phyloP scores from a whole-genome alignment of 2,329 filamentous ascomycete species.

The Alternaria burnsii region DNA sequence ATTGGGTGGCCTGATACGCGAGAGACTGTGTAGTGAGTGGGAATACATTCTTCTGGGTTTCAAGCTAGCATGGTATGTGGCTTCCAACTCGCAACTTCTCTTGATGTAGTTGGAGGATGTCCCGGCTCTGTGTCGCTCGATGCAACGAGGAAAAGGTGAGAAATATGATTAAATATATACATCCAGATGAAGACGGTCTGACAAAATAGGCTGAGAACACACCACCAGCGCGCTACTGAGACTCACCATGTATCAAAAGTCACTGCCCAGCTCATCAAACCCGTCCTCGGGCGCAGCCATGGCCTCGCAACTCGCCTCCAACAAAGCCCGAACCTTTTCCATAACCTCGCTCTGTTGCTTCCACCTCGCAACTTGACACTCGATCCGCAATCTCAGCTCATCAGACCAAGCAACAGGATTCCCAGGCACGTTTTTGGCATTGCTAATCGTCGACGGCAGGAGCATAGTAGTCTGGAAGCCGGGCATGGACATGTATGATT shows the following conservation, averaged over 20 bases:
- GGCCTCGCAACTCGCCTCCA: conserved; percentile 30
- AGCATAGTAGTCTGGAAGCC: conserved; percentile 9
- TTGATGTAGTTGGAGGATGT: not conserved
- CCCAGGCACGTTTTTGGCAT: conserved; percentile 6
- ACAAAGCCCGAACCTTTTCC: conserved; percentile 26
- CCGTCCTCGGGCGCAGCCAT: conserved; percentile 36
- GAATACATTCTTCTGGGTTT: not conserved
- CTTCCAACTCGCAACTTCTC: not conserved
- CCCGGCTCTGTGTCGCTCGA: not conserved
- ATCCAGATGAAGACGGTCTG: not conserved
- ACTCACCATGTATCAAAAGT: conserved; percentile 13
- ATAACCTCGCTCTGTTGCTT: conserved; percentile 26
- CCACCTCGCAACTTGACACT: conserved; percentile 34
- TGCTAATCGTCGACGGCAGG: conserved; percentile 1
- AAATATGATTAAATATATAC: not conserved
- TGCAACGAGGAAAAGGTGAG: not conserved
- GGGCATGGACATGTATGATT: conserved; percentile 22
- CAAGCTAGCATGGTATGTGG: not conserved
- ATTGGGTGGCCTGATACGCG: not conserved
- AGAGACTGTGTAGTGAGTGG: not conserved
- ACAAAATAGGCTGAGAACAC: no score
- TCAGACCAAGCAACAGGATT: conserved; percentile 41
- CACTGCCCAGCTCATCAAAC: conserved; percentile 33
- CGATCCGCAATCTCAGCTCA: conserved; percentile 16
- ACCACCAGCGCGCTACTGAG: not conserved